These are phyloP conservation scores for Ocimum tenuiflorum DNA, from an alignment of 257 asterid species.

Conservation along the genomic window DNA sequence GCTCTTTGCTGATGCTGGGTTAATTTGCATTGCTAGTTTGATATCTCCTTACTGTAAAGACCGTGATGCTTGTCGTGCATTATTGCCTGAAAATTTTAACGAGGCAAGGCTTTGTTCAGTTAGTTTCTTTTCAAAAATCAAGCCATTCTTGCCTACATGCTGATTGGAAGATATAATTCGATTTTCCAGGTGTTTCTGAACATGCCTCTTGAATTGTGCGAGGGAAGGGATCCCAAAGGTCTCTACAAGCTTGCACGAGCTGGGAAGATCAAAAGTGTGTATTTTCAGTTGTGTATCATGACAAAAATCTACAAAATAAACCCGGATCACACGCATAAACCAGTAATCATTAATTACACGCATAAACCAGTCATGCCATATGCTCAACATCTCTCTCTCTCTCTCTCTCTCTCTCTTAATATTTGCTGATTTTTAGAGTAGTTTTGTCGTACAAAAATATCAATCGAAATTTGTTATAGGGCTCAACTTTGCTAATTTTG, in stretches of 20 bases:
- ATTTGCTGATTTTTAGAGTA: slow-evolving; percentile 5
- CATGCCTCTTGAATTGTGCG: slow-evolving; percentile 87
- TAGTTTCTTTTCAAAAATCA: background rate
- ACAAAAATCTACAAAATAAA: no score
- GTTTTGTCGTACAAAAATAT: background rate
- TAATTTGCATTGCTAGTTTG: slow-evolving; percentile 91
- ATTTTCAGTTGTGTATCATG: no score
- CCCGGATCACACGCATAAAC: no score
- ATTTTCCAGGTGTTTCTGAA: slow-evolving; percentile 64
- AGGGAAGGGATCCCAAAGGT: slow-evolving; percentile 92
- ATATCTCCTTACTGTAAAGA: slow-evolving; percentile 94
- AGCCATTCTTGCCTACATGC: background rate
- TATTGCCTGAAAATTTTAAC: slow-evolving; percentile 57
- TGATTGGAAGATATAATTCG: background rate
- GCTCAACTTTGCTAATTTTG: background rate
- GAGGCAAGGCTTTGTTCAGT: slow-evolving; percentile 49
- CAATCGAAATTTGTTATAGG: background rate
- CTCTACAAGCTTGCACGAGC: slow-evolving; percentile 97
- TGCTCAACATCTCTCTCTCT: no score
- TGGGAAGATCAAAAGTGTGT: slow-evolving; percentile 79
- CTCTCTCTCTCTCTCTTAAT: background rate
- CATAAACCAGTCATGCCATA: background rate
- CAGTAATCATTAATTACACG: background rate
- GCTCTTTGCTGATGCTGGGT: slow-evolving; percentile 97
- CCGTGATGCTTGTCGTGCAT: slow-evolving; percentile 88